phyloP scores from a whole-genome alignment of 2,329 filamentous ascomycete species.

The Fusarium brachygibbosum region DNA sequence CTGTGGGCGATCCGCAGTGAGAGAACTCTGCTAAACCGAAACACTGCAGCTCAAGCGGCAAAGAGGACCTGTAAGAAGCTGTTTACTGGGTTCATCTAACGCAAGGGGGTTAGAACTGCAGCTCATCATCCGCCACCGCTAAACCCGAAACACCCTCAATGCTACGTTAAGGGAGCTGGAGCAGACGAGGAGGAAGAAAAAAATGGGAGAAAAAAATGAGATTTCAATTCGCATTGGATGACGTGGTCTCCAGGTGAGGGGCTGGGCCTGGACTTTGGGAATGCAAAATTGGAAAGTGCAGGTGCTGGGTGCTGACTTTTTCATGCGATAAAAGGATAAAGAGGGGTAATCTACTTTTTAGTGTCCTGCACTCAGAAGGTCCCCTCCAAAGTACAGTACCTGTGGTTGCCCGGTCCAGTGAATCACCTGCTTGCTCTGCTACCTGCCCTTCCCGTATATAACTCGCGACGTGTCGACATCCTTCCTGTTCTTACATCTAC shows the following conservation, averaged over 20 bases:
- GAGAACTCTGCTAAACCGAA: background rate
- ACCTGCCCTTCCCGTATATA: background rate
- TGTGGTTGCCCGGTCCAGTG: background rate
- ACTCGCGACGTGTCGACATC: background rate
- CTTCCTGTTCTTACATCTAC: slow-evolving; percentile 4
- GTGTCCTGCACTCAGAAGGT: background rate
- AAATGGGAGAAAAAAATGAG: background rate
- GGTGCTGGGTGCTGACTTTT: background rate
- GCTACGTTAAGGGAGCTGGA: slow-evolving; percentile 9
- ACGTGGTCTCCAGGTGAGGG: slow-evolving; percentile 1
- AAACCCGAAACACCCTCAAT: background rate
- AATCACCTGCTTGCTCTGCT: background rate
- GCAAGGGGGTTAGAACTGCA: background rate
- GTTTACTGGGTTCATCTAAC: slow-evolving; percentile 1
- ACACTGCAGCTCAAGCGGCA: slow-evolving; percentile 2
- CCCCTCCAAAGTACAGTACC: too few species aligned
- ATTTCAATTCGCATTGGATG: slow-evolving; percentile 10
- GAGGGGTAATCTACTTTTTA: slow-evolving; percentile 1
- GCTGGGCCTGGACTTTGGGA: background rate
- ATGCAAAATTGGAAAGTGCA: slow-evolving; percentile 1
- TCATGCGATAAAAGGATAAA: background rate
- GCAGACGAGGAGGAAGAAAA: background rate
- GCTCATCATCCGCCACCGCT: slow-evolving; percentile 10
- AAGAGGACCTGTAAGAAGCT: slow-evolving; percentile 2
- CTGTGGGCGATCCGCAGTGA: background rate